Percentiles rank a stretch among this genome's conserved stretches.
Evolutionary conservation across 768 basidiomycete genomes (phyloP).

Genomic region (Roridomyces roridus): DNA sequence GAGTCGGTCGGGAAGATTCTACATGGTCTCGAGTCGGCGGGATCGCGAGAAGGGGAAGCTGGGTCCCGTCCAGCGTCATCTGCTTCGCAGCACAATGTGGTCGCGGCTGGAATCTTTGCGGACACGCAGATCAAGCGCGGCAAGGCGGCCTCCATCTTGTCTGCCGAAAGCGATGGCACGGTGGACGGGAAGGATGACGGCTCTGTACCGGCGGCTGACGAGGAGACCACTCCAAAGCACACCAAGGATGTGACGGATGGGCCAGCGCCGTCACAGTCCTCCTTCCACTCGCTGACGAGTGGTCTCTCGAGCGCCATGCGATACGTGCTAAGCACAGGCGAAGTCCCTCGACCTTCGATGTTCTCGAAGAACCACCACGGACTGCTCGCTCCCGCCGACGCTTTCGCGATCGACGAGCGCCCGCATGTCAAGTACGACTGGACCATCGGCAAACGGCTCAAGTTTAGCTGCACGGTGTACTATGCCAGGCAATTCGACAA

Average conservation of each 20-base stretch:
- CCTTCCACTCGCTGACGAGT: conserved; percentile 55
- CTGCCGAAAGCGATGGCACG: conserved; percentile 46
- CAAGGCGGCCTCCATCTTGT: conserved; percentile 48
- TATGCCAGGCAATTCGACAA: conserved; percentile 83
- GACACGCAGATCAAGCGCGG: conserved; percentile 44
- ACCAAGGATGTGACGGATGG: conserved; percentile 14
- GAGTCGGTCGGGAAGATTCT: conserved; percentile 52
- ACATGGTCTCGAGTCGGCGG: conserved; percentile 45
- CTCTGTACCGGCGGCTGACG: conserved; percentile 32
- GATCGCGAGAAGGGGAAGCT: conserved; percentile 19
- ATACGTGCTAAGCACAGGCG: conserved; percentile 52
- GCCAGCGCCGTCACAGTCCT: conserved; percentile 38
- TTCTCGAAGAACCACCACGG: conserved; percentile 56
- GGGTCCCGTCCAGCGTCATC: conserved; percentile 36
- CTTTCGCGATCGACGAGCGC: conserved; percentile 61
- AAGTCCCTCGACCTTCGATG: conserved; percentile 37
- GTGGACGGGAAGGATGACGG: conserved; percentile 29
- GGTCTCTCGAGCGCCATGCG: conserved; percentile 66
- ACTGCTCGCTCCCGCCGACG: conserved; percentile 47
- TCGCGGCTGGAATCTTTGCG: conserved; percentile 32
- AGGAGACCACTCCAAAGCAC: background rate
- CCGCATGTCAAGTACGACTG: conserved; percentile 88
- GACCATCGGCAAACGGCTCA: conserved; percentile 74
- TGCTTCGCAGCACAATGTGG: conserved; percentile 24
- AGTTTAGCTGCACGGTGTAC: conserved; percentile 83